Percentiles rank a stretch among this genome's conserved stretches.
These are phyloP conservation scores for Teratosphaeria zuluensis DNA, from an alignment of 2,329 filamentous ascomycete genomes.

Conservation along the genomic window DNA sequence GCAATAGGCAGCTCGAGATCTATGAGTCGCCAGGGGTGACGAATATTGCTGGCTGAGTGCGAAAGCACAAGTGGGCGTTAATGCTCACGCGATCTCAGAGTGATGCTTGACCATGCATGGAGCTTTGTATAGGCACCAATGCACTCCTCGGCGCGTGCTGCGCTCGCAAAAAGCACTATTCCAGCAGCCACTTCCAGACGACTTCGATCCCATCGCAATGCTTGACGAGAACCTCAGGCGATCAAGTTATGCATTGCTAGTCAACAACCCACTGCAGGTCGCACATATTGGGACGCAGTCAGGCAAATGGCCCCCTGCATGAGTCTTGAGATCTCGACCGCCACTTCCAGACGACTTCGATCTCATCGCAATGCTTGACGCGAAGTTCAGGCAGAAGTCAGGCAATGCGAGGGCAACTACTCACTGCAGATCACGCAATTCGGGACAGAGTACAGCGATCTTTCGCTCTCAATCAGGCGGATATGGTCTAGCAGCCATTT, in stretches of 20 bases:
- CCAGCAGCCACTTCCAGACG: slow-evolving; percentile 5
- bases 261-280: neutral
- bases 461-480: neutral
- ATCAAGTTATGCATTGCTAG: neutral
- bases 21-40: slow-evolving; percentile 74
- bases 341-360: slow-evolving; percentile 2
- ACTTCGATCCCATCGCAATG: neutral
- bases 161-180: neutral
- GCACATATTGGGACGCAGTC: too few species aligned
- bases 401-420: neutral
- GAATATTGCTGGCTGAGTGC: slow-evolving; percentile 45
- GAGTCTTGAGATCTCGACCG: neutral
- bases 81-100: neutral
- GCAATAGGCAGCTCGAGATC: slow-evolving; percentile 68
- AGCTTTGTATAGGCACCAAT: neutral
- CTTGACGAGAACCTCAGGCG: neutral
- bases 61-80: neutral
- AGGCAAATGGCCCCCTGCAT: too few species aligned
- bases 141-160: too few species aligned
- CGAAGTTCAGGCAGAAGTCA: neutral
- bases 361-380: neutral
- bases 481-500: slow-evolving; percentile 1
- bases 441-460: neutral
- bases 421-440: neutral
- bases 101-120: too few species aligned